Evolutionary conservation across 2,329 filamentous ascomycete species (phyloP).

Genomic region (Pseudogymnoascus sp.): DNA sequence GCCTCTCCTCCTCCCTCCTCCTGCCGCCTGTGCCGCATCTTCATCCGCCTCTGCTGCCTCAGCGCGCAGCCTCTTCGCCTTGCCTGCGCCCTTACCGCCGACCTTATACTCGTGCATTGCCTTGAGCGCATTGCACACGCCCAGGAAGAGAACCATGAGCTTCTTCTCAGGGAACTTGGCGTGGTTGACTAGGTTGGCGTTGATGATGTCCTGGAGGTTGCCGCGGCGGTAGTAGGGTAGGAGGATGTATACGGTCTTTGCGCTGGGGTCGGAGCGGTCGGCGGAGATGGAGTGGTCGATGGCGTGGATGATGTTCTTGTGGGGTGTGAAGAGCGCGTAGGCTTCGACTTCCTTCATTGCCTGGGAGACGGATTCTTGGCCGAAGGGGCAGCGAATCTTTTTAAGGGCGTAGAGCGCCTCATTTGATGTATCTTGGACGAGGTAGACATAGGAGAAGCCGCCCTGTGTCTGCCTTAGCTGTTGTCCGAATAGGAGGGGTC

Average conservation of each 20-base stretch:
- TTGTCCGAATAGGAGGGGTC: not conserved
- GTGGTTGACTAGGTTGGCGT: conserved; percentile 95
- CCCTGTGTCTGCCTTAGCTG: conserved; percentile 46
- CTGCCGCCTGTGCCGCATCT: conserved; percentile 32
- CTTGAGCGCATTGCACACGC: conserved; percentile 79
- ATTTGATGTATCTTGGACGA: conserved; percentile 82
- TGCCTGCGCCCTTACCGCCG: conserved; percentile 42
- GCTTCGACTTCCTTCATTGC: conserved; percentile 97
- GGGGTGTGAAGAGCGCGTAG: conserved; percentile 78
- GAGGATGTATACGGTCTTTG: conserved; percentile 94
- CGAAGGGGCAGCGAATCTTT: conserved; percentile 98
- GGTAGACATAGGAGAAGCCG: conserved; percentile 97
- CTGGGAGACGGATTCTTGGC: conserved; percentile 87
- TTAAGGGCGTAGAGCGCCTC: conserved; percentile 89
- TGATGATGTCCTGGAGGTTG: conserved; percentile 96
- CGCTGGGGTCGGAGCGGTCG: conserved; percentile 58
- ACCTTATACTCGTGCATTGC: conserved; percentile 87
- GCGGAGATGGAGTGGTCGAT: conserved; percentile 76
- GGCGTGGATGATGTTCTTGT: conserved; percentile 78
- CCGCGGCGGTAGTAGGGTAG: conserved; percentile 92
- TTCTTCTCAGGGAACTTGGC: conserved; percentile 79
- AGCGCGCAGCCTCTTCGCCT: conserved; percentile 34
- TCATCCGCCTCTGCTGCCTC: conserved; percentile 34
- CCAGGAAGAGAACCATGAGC: conserved; percentile 83
- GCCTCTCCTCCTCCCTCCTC: conserved; percentile 35